Base-by-base conservation (phyloP, 805 yeast genomes). In the Teunomyces gatunensis region DNA sequence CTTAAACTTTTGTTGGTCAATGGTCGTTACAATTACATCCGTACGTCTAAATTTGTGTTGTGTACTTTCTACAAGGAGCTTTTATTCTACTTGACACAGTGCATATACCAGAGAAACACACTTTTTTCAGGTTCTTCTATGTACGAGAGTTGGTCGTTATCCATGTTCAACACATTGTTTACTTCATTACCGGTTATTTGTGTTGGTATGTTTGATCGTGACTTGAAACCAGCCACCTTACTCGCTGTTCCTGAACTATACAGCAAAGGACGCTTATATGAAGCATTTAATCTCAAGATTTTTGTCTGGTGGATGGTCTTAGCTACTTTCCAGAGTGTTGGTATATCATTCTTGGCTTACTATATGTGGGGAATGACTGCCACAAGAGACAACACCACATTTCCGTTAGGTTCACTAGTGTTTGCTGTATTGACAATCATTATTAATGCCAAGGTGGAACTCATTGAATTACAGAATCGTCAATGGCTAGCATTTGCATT, bases 101-200 rank as follows among this genome's bases (percentile, higher is more conserved):
- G 87, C 23, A 77, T 90, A 15, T 94, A 82, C 65, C 99, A 94
- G 64, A 71, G 96, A 51, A 81, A 84, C 60, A 84, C 96, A 0
- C 71, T 89, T 70, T 94, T 88, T 65, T 87, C 98, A 0, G 99
- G 99, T 1, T 84, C 96, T 0, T 89, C 97, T 0, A 65, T 92
- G 55, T 94, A 89, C 65, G 99, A 95, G 61, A 85, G 92, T 35
- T 91, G 97, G 96, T 91, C 98, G 1, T 75, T 94, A 50, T 88
- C 97, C 0, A 91, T 95, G 97, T 94, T 87, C 73, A 95, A 94
- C 64, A 95, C 99, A 0, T 75, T 94, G 51, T 95, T 94, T 70
- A 92, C 99, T 0, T 89, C 97, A 0, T 72, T 94, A 44, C 91
- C 97, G 0, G 98, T 94, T 2, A 66, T 94, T 33, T 87, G 95